Evolutionary conservation across 331 rosid species (phyloP).

Genomic region (Quercus phellos): DNA sequence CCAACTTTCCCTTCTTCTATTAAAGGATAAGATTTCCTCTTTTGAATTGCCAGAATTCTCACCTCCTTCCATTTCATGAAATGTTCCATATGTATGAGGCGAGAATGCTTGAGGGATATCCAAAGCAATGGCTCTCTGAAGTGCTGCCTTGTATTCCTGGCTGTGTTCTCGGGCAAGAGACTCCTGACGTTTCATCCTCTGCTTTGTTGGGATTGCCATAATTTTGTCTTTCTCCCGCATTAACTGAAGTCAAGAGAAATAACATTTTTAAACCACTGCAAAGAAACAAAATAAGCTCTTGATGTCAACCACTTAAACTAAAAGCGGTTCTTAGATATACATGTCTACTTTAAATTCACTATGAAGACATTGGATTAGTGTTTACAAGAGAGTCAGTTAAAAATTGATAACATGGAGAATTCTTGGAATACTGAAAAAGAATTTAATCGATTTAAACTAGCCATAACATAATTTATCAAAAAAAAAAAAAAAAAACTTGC

Average conservation of each 20-base stretch:
- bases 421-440: not conserved
- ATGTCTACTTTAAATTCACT: not conserved
- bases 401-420: not conserved
- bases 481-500: not conserved
- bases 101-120: conserved; percentile 69
- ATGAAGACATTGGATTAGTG: not conserved
- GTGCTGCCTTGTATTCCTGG: conserved; percentile 74
- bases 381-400: not conserved
- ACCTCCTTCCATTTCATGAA: conserved; percentile 50
- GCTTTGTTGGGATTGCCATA: conserved; percentile 64
- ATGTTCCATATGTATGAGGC: conserved; percentile 69
- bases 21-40: conserved; percentile 10
- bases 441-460: not conserved
- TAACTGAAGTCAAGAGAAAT: conserved; percentile 45
- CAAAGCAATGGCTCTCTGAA: conserved; percentile 68
- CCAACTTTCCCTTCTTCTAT: conserved; percentile 61
- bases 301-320: not conserved
- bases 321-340: not conserved
- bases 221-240: conserved; percentile 52
- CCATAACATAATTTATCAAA: too few species aligned
- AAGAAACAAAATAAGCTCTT: not conserved
- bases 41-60: conserved; percentile 51
- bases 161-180: conserved; percentile 56
- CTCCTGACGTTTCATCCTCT: conserved; percentile 66
- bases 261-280: conserved; percentile 7